Percentiles rank a stretch among this genome's conserved stretches.
Evolutionary conservation across 139 green algal species (phyloP).

Genomic region (Mesotaenium endlicherianum): DNA sequence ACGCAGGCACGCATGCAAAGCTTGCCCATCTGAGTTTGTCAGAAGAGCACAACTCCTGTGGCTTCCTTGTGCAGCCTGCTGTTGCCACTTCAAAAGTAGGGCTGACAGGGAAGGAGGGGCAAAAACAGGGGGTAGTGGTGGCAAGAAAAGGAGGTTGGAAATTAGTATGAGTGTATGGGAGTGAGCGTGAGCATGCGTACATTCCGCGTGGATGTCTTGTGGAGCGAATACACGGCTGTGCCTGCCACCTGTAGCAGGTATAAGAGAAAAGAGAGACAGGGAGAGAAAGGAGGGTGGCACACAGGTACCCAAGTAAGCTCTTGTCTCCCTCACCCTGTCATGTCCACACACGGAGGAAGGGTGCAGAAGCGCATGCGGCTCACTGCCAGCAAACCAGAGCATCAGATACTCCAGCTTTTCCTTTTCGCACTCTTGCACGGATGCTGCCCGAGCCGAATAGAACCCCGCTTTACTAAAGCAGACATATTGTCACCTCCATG

Average conservation of each 20-base stretch:
- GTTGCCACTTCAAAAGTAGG: too few relatives aligned
- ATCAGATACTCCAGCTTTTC: background rate
- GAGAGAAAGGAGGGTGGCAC: background rate
- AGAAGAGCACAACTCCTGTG: too few relatives aligned
- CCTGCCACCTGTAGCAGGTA: background rate
- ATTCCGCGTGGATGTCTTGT: conserved; percentile 83
- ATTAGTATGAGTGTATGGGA: background rate
- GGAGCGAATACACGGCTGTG: conserved; percentile 82
- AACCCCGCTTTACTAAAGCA: too few relatives aligned
- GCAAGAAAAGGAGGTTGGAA: background rate
- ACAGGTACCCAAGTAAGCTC: too few relatives aligned
- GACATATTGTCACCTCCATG: too few relatives aligned
- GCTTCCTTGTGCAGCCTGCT: too few relatives aligned
- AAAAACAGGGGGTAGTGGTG: background rate
- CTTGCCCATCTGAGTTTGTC: background rate
- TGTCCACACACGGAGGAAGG: background rate
- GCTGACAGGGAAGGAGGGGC: too few relatives aligned
- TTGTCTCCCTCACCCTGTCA: too few relatives aligned
- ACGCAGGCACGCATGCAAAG: background rate
- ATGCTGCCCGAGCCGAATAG: background rate
- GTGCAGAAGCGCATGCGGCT: background rate
- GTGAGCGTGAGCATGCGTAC: background rate
- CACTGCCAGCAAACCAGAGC: background rate
- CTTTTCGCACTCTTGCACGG: background rate
- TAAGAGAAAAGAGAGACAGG: background rate